These are phyloP conservation scores for Phalaenopsis hybrid DNA, from an alignment of 116 monocot genomes.

Conservation along the genomic window DNA sequence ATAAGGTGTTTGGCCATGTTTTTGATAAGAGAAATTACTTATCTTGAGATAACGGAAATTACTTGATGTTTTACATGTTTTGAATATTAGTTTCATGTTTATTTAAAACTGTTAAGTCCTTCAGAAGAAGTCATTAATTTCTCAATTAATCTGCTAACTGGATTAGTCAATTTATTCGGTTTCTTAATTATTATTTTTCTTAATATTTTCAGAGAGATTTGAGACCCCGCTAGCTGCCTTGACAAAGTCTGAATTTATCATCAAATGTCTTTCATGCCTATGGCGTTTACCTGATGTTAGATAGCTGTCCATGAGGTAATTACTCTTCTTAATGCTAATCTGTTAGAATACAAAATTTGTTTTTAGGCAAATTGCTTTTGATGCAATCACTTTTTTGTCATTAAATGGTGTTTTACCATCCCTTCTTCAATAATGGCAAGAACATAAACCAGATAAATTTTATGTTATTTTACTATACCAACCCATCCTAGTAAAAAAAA, in stretches of 20 bases:
- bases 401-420: not conserved
- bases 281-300: not conserved
- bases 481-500: too few relatives aligned
- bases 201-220: slow-evolving; percentile 10
- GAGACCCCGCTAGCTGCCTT: slow-evolving; percentile 2
- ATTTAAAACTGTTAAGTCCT: not conserved
- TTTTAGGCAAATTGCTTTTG: not conserved
- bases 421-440: too few relatives aligned
- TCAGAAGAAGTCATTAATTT: not conserved
- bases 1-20: not conserved
- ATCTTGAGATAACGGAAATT: not conserved
- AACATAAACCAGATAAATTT: not conserved
- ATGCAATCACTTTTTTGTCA: not conserved
- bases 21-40: not conserved
- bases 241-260: not conserved
- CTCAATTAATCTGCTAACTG: not conserved
- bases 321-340: not conserved
- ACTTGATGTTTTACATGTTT: not conserved
- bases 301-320: not conserved
- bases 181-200: not conserved
- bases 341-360: not conserved
- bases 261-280: not conserved
- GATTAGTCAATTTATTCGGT: not conserved
- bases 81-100: not conserved
- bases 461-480: not conserved